Evolutionary conservation across 768 basidiomycete species (phyloP).

Genomic region (Ephemerocybe angulata): DNA sequence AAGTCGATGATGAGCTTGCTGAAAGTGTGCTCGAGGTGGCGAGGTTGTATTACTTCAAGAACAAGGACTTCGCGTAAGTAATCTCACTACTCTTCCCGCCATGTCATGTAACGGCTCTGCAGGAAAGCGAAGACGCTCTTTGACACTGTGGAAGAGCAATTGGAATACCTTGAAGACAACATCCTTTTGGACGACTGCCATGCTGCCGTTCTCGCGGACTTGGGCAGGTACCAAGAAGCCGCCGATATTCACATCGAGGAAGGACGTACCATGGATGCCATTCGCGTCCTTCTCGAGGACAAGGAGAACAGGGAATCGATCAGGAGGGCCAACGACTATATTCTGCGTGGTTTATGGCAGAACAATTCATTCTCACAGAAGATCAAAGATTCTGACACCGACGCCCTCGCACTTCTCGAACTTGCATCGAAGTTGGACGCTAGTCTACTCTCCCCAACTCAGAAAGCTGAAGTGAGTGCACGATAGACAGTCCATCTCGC

Average conservation of each 20-base stretch:
- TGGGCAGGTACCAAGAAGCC: slow-evolving; percentile 44
- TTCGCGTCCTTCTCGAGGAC: slow-evolving; percentile 40
- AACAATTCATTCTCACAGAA: slow-evolving; percentile 37
- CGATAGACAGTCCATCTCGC: too few relatives aligned
- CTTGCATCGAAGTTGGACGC: slow-evolving; percentile 19
- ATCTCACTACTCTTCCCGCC: background rate
- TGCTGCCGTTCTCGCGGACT: slow-evolving; percentile 39
- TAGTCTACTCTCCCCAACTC: slow-evolving; percentile 4
- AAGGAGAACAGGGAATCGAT: slow-evolving; percentile 21
- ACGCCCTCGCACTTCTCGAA: slow-evolving; percentile 22
- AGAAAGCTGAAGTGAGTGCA: slow-evolving; percentile 4
- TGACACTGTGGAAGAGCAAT: slow-evolving; percentile 42
- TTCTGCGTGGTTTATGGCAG: slow-evolving; percentile 45
- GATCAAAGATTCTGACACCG: slow-evolving; percentile 11
- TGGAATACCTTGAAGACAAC: slow-evolving; percentile 56
- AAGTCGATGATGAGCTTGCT: slow-evolving; percentile 29
- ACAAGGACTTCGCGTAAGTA: slow-evolving; percentile 34
- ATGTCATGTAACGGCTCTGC: slow-evolving; percentile 3
- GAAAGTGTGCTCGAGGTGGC: slow-evolving; percentile 41
- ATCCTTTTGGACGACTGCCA: slow-evolving; percentile 42
- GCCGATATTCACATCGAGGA: slow-evolving; percentile 49
- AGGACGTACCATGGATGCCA: slow-evolving; percentile 45
- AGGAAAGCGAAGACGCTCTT: slow-evolving; percentile 53
- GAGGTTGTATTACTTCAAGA: slow-evolving; percentile 42
- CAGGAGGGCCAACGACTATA: slow-evolving; percentile 32